Base-by-base conservation (phyloP, 1,139 yeast species). In the Candida glucosophila region DNA sequence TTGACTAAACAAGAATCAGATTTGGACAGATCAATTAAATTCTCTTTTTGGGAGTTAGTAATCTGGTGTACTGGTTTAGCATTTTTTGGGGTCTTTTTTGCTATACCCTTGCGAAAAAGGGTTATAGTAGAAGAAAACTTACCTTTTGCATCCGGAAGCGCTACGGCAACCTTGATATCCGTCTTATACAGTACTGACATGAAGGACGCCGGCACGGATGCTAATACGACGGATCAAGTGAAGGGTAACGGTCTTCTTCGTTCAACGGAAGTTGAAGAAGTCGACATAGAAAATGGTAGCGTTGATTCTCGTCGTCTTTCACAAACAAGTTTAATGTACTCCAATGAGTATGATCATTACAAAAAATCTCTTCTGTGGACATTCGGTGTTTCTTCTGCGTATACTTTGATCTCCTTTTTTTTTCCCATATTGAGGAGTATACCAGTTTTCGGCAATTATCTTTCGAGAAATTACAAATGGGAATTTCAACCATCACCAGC, bases 401-500 rank as follows among this genome's bases (percentile, higher is more conserved):
- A 83, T 45, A 86, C 97, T 0, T 29, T 85, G 1, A 25, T 65
- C 1, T 65, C 94, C 2, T 85, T 77, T 49, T 82, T 85, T 41
- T 35, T 80, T 3, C 96, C 97, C 0, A 50, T 71, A 6, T 43
- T 90, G 12, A 67, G 76, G 29, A 62, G 60, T 24, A 41, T 90
- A 5, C 96, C 97, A 0, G 45, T 88, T 1, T 81, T 90, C 46
- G 98, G 97, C 0, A 26, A 40, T 1, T 42, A 47, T 22, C 56
- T 83, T n/a, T 81, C 94, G 0, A 42, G 56, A 11, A 52, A 60
- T n/a, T 82, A 83, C 49, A 61, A 80, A 24, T 82, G 96, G 92
- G 77, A 82, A 30, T 71, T 90, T 32, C 95, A 90, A 48, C 95
- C 96, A 0, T 85, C 96, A 0, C 97, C 98, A 1, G 97, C 98